Percentiles rank a stretch among this genome's conserved stretches.
Evolutionary conservation across 164 flowering plant species (phyloP).

Genomic region (Vitis labrusca): DNA sequence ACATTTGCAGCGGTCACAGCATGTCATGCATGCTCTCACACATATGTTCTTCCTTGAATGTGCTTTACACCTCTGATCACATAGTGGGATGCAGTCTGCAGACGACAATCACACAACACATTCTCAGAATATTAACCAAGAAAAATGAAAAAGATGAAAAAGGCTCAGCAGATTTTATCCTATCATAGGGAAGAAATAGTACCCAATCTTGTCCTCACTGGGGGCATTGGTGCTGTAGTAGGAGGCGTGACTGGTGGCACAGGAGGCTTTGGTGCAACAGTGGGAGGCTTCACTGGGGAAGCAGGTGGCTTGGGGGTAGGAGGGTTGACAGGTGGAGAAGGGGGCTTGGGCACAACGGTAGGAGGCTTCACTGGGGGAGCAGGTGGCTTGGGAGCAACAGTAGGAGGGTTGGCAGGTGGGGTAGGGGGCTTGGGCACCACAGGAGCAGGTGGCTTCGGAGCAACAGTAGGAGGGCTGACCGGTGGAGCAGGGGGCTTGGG

Average conservation of each 20-base stretch:
- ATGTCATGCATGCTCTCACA: constrained; percentile 49
- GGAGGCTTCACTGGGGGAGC: background rate
- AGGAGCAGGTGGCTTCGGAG: background rate
- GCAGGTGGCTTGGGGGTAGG: constrained; percentile 6
- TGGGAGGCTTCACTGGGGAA: constrained; percentile 9
- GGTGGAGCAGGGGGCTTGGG: background rate
- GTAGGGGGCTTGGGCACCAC: background rate
- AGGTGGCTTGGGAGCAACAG: background rate
- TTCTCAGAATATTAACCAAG: background rate
- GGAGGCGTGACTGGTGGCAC: constrained; percentile 10
- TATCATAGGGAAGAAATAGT: background rate
- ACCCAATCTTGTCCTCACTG: constrained; percentile 20
- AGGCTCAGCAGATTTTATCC: background rate
- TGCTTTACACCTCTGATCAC: constrained; percentile 35
- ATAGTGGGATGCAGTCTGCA: constrained; percentile 46
- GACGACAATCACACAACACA: background rate
- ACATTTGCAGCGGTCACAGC: constrained; percentile 61
- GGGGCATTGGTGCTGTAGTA: constrained; percentile 18
- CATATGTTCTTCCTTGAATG: constrained; percentile 47
- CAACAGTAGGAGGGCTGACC: background rate
- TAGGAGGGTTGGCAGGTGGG: constrained; percentile 5
- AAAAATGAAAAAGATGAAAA: too few species aligned
- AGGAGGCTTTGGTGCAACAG: background rate
- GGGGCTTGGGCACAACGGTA: background rate
- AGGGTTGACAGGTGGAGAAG: constrained; percentile 5